Base-by-base conservation (phyloP, 768 basidiomycete species). In the Leccinum olivaceopallidum region DNA sequence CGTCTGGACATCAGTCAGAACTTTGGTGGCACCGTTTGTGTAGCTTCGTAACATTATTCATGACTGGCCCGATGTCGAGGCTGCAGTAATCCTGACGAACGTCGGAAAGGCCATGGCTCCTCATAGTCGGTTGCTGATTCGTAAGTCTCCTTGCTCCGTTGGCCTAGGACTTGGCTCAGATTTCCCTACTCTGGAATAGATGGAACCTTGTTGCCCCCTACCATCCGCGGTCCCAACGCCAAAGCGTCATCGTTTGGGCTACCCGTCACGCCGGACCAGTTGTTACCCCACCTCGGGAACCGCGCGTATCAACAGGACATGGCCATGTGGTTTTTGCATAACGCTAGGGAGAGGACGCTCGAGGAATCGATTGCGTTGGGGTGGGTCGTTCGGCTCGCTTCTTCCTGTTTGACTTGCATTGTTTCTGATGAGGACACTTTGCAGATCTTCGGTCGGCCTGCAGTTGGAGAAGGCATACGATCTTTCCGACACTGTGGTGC, bases 221-320 rank as follows among this genome's bases (percentile, higher is more conserved):
- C 62, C 16, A 44, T 56, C 24, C 57, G 53, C 22, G 61, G 63
- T 20, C 47, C 57, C 12, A 55, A 30, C 37, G 44, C 48, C 2
- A 55, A 57, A 13, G 55, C 18, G n/a, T 16, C 18, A 42, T 42
- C 57, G 9, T 61, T 56, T 26, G 61, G 58, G 39, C 42, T 62
- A 70, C 63, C 63, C 5, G 53, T 63, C 61, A 80, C 79, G 1
- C 81, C 81, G 0, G 75, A 77, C 53, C 82, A 80, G 0, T 69
- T 84, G 53, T 71, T 83, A 2, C 75, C 81, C 5, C 81, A 82
- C 65, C 82, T 77, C 54, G 81, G 80, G n/a, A 71, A 74, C 47
- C 69, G 76, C 2, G 69, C 69, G 32, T 83, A 83, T 61, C 68
- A 78, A 20, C 76, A 77, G 53, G 83, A 84, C 58, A 52, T 83